These are phyloP conservation scores for Fusarium sulawesiense DNA, from an alignment of 2,329 filamentous ascomycete species.

Conservation along the genomic window DNA sequence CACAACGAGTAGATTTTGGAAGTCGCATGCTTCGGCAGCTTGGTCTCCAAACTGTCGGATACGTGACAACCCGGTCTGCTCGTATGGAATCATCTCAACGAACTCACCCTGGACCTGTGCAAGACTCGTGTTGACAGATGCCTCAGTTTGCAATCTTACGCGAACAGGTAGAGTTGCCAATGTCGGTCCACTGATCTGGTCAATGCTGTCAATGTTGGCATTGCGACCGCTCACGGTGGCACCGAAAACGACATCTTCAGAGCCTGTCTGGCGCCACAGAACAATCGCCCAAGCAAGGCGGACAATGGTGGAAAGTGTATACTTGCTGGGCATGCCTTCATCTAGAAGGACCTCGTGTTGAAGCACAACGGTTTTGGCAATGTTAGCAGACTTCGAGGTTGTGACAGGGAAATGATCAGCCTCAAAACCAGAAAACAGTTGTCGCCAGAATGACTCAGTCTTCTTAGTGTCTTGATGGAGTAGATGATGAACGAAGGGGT, in stretches of 20 bases:
- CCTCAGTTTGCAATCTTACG: not conserved
- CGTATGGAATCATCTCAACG: constrained; percentile 8
- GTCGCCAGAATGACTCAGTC: not conserved
- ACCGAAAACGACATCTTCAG: not conserved
- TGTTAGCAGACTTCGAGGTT: not conserved
- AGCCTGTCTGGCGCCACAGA: not conserved
- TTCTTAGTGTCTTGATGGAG: rapidly evolving
- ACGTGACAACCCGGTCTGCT: not conserved
- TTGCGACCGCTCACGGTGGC: constrained; percentile 5
- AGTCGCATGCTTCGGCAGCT: constrained; percentile 5
- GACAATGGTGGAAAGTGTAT: not conserved
- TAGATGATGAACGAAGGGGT: not conserved
- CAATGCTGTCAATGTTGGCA: not conserved
- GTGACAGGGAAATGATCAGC: not conserved
- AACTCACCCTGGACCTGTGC: not conserved
- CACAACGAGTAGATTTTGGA: constrained; percentile 9
- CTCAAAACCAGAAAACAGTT: not conserved
- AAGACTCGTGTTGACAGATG: rapidly evolving
- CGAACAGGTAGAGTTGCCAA: not conserved
- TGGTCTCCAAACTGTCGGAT: not conserved
- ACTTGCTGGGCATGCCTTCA: not conserved
- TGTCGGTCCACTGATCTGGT: constrained; percentile 1
- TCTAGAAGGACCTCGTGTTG: not conserved
- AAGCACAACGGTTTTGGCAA: not conserved
- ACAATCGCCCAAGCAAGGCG: constrained; percentile 2